Base-by-base conservation (phyloP, 2,329 filamentous ascomycete genomes). In the Penicillium janthinellum region DNA sequence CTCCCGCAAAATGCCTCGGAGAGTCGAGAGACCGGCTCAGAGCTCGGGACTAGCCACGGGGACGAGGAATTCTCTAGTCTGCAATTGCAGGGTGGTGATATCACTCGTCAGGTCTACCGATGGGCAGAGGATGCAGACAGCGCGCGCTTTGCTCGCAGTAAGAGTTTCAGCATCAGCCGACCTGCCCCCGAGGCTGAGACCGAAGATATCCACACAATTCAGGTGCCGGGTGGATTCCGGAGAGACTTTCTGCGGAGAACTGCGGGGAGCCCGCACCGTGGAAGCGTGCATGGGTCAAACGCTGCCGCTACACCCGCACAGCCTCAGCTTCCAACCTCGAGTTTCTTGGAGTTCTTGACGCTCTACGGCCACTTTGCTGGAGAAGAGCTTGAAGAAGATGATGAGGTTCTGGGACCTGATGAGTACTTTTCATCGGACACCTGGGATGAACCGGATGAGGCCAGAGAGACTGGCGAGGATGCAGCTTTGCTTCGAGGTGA, bases 291-390 rank as follows among this genome's bases (percentile, higher is more conserved):
- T 66, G 62, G 70, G 64, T 72, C 75, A 75, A 73, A 69, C 77
- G 72, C 67, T 56, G 72, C 71, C 68, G 73, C 64, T 69, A 54
- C 62, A 44, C 49, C 71, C 55, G 68, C 76, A 50, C 81, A 83
- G 57, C 85, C 85, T 39, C 86, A 86, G 62, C 82, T 96, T 35
- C 88, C 96, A 59, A 97, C 95, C 0, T 92, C 85, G 66, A 99
- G 90, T 77, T 99, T 99, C 73, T 85, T 99, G 60, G 96, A 99
- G 75, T 99, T 99, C 70, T 76, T 99, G 53, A 93, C 91, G 7
- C 84, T 99, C 34, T 99, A 97, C 69, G 95, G 95, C 4, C 95
- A 99, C 78, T 99, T 99, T 74, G 95, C 95, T 1, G 95, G 95
- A 77, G 95, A 99, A 77, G 90, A 96, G 73, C 84, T 99, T 12